Base-by-base conservation (phyloP, 2,329 filamentous ascomycete species). In the Colletotrichum magnum region DNA sequence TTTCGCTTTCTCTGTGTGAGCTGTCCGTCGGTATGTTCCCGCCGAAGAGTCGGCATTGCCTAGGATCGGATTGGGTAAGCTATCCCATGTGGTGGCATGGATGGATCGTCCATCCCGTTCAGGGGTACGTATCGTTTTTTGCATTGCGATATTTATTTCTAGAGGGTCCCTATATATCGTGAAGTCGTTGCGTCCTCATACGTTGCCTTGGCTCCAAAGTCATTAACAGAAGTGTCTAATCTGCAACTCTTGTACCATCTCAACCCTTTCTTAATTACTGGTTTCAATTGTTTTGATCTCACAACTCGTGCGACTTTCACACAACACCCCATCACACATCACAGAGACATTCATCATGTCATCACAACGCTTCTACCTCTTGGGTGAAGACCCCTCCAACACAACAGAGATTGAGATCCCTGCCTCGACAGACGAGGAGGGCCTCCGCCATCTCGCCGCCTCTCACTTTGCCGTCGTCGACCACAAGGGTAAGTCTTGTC, bases 391-490 rank as follows among this genome's bases (percentile, higher is more conserved):
- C 67, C 72, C 77, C 51, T 78, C 78, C 10, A 77, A 74, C 13
- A 77, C 78, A n/a, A 76, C 69, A 62, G 77, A 80, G 6, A 77
- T 85, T 48, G 80, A 82, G 7, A 57, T 84, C 4, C 74, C 78
- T n/a, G 52, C 74, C 5, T 74, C 77, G 2, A 64, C 74, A n/a
- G 78, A 82, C 48, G 74, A 79, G 26, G 78, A 82, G 32, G 78
- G 77, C 16, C 77, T 85, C 1, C 78, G 78, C 36, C 77, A 83
- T 52, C 71, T 82, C 15, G 74, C 83, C 16, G 82, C 82, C 4
- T 79, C 81, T 12, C 76, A 83, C 52, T 85, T 84, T 72, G 79
- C 81, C 57, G 80, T 84, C 62, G 82, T 84, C 48, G 78, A 83
- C 7, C 74, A 81, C 3, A 79, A 78, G 24, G 81, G 83, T 82